Evolutionary conservation across 345 rosid species (phyloP).

Genomic region (Arabis alpina): DNA sequence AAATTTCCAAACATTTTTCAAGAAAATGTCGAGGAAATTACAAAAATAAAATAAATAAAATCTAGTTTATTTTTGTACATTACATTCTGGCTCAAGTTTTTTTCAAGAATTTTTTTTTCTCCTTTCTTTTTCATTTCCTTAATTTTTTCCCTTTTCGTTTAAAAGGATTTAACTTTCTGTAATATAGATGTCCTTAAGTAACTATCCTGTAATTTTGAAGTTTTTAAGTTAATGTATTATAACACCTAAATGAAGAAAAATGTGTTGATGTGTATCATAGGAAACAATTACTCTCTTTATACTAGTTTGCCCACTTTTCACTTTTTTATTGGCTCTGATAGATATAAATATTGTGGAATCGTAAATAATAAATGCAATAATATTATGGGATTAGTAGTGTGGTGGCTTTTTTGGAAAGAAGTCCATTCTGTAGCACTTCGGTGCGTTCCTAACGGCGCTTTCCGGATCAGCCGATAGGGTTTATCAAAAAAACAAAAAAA

Average conservation of each 20-base stretch:
- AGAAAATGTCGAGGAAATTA: background rate
- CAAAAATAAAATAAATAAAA: background rate
- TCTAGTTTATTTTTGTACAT: slow-evolving; percentile 27
- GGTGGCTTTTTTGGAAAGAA: no score
- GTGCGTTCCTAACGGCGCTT: no score
- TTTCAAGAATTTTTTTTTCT: slow-evolving; percentile 13
- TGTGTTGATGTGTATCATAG: slow-evolving; percentile 9
- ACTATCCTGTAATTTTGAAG: slow-evolving; percentile 15
- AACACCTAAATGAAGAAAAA: slow-evolving; percentile 15
- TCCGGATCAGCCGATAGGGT: no score
- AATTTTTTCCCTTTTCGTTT: background rate
- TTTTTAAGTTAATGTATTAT: slow-evolving; percentile 18
- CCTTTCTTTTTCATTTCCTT: background rate
- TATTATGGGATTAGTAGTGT: no score
- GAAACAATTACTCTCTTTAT: background rate
- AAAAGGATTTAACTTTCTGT: slow-evolving; percentile 12
- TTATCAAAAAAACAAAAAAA: no score
- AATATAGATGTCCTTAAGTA: slow-evolving; percentile 1
- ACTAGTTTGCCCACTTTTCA: background rate
- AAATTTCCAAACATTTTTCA: slow-evolving; percentile 7
- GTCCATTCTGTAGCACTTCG: no score
- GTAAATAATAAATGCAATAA: background rate
- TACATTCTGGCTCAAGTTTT: slow-evolving; percentile 23
- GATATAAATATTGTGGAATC: background rate
- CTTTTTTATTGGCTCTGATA: background rate